Evolutionary conservation across 257 asterid species (phyloP), one percentile per base, ranked within the genome.

Genomic region (Catharanthus roseus): DNA sequence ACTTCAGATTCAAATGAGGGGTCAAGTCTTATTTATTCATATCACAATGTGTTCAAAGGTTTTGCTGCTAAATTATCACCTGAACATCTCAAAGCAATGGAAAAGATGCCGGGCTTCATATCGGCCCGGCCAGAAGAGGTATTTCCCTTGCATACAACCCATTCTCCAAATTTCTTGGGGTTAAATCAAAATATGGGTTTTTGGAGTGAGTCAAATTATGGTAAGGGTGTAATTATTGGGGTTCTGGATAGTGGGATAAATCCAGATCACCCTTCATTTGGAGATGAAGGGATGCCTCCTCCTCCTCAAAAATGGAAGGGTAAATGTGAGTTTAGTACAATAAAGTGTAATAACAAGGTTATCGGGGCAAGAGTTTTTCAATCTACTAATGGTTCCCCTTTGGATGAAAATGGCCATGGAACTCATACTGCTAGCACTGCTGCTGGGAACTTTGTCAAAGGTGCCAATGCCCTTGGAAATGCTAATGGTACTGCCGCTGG

Each of bases 291-390:
- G 26, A 69, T 87, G 81, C 82, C 88, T 0, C 77, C 85, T 4
- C 85, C 90, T 0, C 88, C 86, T 0, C 69, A 76, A 1, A 82
- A 73, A 31, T 86, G 91, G 89, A 80, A 75, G 39, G 91, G 93
- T 11, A 36, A 4, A 49, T 88, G 95, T 8, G 76, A 82, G 50
- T 79, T 81, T 70, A 75, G 61, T 15, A 38, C 77, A 33, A 16
- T 77, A 1, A 23, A 55, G 0, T 88, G 95, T 47, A 84, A 86
- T 73, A 84, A 88, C 67, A 88, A 81, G 72, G 72, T 83, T 38
- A 86, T 80, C 9, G 83, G 87, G 23, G 87, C 83, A 0, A 77
- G 87, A 60, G 21, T 15, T 42, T 78, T 78, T 53, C n/a, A 10
- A 18, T 12, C 9, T 2, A 3, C 10, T 6, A 15, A 23, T 0